These are phyloP conservation scores for Phyllosticta ampelicida DNA, from an alignment of 2,329 filamentous ascomycete genomes.

Conservation along the genomic window DNA sequence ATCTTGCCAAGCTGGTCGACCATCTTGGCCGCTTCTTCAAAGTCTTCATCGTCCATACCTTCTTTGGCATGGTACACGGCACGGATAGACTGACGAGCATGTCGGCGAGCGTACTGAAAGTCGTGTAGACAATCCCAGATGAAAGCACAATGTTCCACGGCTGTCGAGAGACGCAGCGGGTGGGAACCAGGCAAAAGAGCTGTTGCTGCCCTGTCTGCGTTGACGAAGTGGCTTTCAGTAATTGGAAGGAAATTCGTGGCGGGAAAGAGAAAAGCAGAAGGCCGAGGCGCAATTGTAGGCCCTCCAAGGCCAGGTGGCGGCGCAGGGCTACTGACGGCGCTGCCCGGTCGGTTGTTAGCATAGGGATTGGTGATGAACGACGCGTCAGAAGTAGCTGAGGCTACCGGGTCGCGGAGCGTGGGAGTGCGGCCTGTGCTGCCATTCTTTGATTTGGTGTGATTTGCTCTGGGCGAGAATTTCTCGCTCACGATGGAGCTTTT, in stretches of 20 bases:
- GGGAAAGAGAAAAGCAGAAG: conserved; percentile 66
- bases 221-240: conserved; percentile 70
- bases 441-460: conserved; percentile 4
- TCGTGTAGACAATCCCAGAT: conserved; percentile 89
- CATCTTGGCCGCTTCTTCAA: conserved; percentile 79
- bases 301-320: conserved; percentile 33
- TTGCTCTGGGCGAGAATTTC: conserved; percentile 6
- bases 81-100: conserved; percentile 74
- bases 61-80: conserved; percentile 88
- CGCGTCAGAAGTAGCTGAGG: conserved; percentile 38
- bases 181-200: conserved; percentile 74
- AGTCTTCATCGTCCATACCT: conserved; percentile 92
- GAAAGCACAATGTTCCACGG: conserved; percentile 87
- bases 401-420: conserved; percentile 37
- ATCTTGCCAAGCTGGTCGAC: conserved; percentile 80
- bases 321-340: conserved; percentile 12
- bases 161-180: conserved; percentile 77
- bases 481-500: conserved; percentile 4
- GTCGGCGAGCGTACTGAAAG: conserved; percentile 57
- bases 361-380: conserved; percentile 43
- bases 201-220: conserved; percentile 65
- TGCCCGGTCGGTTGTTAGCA: conserved; percentile 26
- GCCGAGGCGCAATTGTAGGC: conserved; percentile 22
- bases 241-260: conserved; percentile 70
- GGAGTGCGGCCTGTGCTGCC: conserved; percentile 22